Evolutionary conservation across 768 basidiomycete genomes (phyloP), one percentile per base, ranked within the genome.

Genomic region (Cystobasidium ongulense): DNA sequence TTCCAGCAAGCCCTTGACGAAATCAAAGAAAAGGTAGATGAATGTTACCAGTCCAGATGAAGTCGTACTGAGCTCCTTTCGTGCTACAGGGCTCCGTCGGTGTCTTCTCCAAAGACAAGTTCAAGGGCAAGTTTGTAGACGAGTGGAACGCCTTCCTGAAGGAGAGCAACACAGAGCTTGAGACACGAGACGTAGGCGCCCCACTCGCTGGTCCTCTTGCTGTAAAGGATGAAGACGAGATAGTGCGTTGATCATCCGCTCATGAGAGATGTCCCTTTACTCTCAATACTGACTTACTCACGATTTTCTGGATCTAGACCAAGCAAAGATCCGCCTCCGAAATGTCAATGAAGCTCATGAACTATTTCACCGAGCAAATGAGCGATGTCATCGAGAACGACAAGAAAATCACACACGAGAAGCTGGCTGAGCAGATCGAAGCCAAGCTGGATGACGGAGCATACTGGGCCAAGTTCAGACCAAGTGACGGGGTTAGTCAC

Each of bases 351-450:
- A 92, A 92, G 0, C 84, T 97, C 17, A 86, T 98, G 75, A 85
- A 87, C 70, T 85, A 93, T 80, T 90, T 97, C 53, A 89, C 90
- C 27, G 85, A 88, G 41, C 94, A 90, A 81, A 85, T 98, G 77
- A 91, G 94, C 81, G 86, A 87, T 1, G 93, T 96, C 79, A 84
- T 98, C 38, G 95, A 99, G 82, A 87, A 88, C 77, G 92, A 93
- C 80, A 87, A 90, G 50, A 91, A 91, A 80, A 89, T 96, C 35
- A 86, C 91, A 0, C 95, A 99, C 78, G 91, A 93, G 76, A 84
- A 87, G 78, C 86, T 97, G 50, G 87, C 91, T 4, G 85, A 87
- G 38, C 88, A 92, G 80, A 89, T 97, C 61, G 95, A 99, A 82
- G 85, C 86, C 11, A 86, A 92, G 62, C 84, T 97, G 74, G 95